A percentile compares a stretch with the other conserved stretches of the same genome.
Evolutionary conservation across 2,329 filamentous ascomycete species (phyloP).

Genomic region (Biscogniauxia mediterranea): DNA sequence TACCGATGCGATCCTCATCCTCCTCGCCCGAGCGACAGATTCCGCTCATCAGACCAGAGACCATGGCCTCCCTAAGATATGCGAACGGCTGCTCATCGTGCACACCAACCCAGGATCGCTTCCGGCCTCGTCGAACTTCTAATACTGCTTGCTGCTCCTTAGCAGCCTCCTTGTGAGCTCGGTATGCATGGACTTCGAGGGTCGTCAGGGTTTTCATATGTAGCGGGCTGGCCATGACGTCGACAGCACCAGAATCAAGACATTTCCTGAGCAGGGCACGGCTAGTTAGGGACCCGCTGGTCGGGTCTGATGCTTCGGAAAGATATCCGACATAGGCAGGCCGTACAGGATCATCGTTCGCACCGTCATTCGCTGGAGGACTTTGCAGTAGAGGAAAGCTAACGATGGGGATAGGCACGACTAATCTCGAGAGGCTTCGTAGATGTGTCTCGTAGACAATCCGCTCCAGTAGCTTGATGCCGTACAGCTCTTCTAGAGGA

Average conservation of each 20-base stretch:
- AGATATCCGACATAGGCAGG: constrained; percentile 26
- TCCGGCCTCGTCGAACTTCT: constrained; percentile 71
- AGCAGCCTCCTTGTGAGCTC: constrained; percentile 72
- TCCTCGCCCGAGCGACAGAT: constrained; percentile 73
- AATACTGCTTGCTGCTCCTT: constrained; percentile 71
- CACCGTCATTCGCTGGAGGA: constrained; percentile 32
- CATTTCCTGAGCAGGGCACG: constrained; percentile 62
- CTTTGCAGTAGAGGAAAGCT: constrained; percentile 35
- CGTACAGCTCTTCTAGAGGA: constrained; percentile 52
- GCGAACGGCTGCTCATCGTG: constrained; percentile 83
- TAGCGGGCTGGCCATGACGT: constrained; percentile 80
- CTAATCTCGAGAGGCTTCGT: constrained; percentile 53
- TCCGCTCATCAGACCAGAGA: constrained; percentile 83
- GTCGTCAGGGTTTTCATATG: constrained; percentile 70
- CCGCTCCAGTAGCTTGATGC: constrained; percentile 52
- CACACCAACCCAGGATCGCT: constrained; percentile 89
- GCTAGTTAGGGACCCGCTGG: constrained; percentile 38
- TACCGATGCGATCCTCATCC: constrained; percentile 59
- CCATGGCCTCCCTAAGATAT: constrained; percentile 90
- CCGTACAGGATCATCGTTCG: constrained; percentile 22
- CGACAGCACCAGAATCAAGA: constrained; percentile 80
- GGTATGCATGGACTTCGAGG: constrained; percentile 80
- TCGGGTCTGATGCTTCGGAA: constrained; percentile 23
- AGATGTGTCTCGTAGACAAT: constrained; percentile 58
- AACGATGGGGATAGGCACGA: constrained; percentile 56